A percentile compares a stretch with the other conserved stretches of the same genome.
Conservation (phyloP, 2,329 filamentous ascomycete genomes). For the Fusarium succisae region DNA sequence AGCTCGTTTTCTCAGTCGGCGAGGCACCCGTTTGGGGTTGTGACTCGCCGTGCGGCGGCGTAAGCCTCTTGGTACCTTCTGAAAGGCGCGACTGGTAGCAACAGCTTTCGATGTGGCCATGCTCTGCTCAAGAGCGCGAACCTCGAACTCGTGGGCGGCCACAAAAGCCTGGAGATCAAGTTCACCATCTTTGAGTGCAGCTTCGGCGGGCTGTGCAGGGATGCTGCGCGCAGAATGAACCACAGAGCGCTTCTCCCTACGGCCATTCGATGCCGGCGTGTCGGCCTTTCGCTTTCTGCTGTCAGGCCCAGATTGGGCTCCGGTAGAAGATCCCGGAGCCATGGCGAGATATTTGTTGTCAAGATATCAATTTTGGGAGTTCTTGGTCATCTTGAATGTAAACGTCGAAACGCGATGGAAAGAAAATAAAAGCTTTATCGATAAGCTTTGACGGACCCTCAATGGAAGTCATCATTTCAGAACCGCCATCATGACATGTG, state of each 20-base stretch:
- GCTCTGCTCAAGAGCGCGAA: constrained; percentile 82
- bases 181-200: constrained; percentile 74
- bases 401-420: constrained; percentile 1
- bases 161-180: constrained; percentile 88
- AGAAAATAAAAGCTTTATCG: constrained; percentile 44
- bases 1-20: constrained; percentile 75
- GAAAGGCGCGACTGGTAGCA: constrained; percentile 79
- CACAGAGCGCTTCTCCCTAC: constrained; percentile 56
- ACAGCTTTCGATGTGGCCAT: constrained; percentile 77
- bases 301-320: constrained; percentile 39
- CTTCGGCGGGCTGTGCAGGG: constrained; percentile 60
- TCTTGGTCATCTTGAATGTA: not conserved
- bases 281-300: constrained; percentile 43
- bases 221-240: constrained; percentile 59
- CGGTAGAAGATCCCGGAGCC: constrained; percentile 40
- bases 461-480: not conserved
- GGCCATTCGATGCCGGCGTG: constrained; percentile 31
- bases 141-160: constrained; percentile 87
- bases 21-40: constrained; percentile 90
- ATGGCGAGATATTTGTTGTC: constrained; percentile 34
- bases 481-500: not conserved
- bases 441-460: constrained; percentile 34
- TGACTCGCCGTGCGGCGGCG: constrained; percentile 91
- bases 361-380: not conserved
- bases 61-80: constrained; percentile 86